Conservation (phyloP, 2,329 filamentous ascomycete species). For the Claviceps spartinae region DNA sequence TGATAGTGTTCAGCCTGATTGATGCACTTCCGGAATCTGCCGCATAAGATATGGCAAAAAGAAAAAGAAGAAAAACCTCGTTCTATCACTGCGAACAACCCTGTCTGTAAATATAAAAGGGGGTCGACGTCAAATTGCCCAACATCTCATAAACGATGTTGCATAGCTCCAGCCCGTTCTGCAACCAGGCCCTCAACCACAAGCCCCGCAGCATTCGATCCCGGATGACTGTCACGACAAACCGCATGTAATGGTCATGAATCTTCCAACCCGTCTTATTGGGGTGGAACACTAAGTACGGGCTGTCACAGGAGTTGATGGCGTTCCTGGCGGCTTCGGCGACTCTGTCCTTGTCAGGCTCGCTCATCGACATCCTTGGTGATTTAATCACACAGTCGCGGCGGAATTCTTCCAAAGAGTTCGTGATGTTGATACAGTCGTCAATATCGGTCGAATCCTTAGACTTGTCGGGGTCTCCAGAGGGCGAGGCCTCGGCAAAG, state of each 20-base stretch:
- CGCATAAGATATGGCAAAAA: not conserved
- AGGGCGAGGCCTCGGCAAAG: constrained; percentile 25
- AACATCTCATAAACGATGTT: not conserved
- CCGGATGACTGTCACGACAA: constrained; percentile 22
- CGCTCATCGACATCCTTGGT: constrained; percentile 6
- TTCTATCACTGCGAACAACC: not conserved
- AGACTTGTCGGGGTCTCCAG: constrained; percentile 20
- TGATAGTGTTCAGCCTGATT: too few relatives aligned
- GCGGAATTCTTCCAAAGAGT: constrained; percentile 24
- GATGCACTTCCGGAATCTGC: too few relatives aligned
- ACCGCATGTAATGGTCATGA: constrained; percentile 26
- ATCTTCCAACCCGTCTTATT: constrained; percentile 22
- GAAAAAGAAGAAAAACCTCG: not conserved
- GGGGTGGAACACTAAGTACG: constrained; percentile 23
- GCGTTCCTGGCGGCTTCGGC: constrained; percentile 18
- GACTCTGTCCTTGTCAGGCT: constrained; percentile 21
- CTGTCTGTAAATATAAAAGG: not conserved
- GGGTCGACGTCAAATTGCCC: not conserved
- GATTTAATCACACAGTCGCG: constrained; percentile 16
- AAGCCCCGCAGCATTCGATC: constrained; percentile 21
- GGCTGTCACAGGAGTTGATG: constrained; percentile 11
- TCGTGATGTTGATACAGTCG: constrained; percentile 13
- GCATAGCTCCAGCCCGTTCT: constrained; percentile 12
- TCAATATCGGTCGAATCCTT: constrained; percentile 20
- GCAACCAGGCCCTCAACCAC: constrained; percentile 14